phyloP scores from a whole-genome alignment of 805 yeast species.

The Nadsonia fulvescens region DNA sequence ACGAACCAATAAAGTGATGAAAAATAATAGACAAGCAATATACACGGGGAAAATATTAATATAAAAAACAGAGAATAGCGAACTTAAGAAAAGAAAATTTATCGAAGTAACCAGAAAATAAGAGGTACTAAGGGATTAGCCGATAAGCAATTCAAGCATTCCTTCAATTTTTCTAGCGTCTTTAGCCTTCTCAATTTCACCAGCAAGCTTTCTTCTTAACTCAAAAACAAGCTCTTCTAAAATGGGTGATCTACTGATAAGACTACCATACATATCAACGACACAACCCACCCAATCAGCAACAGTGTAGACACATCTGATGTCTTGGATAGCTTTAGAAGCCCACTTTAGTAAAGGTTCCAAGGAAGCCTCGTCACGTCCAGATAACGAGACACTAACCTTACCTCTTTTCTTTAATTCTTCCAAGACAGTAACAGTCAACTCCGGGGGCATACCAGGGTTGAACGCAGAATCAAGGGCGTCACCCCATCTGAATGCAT shows the following conservation, averaged over 20 bases:
- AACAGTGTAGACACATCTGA: slow-evolving; percentile 43
- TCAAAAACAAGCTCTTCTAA: slow-evolving; percentile 53
- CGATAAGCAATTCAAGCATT: slow-evolving; percentile 71
- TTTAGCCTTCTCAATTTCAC: slow-evolving; percentile 59
- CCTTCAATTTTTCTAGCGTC: slow-evolving; percentile 87
- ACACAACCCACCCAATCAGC: slow-evolving; percentile 53
- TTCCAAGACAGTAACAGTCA: slow-evolving; percentile 63
- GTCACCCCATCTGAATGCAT: slow-evolving; percentile 81
- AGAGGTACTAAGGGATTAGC: slow-evolving; percentile 1
- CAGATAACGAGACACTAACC: slow-evolving; percentile 57
- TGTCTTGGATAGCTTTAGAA: slow-evolving; percentile 55
- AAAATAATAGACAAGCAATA: not conserved
- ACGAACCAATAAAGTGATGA: not conserved
- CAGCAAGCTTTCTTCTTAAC: slow-evolving; percentile 35
- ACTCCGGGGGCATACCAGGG: slow-evolving; percentile 62
- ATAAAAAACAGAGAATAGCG: not conserved
- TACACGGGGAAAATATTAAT: slow-evolving; percentile 1
- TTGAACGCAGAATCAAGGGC: slow-evolving; percentile 78
- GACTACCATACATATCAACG: slow-evolving; percentile 57
- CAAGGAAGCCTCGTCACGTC: slow-evolving; percentile 70
- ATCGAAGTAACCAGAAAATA: slow-evolving; percentile 3
- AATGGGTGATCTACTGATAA: slow-evolving; percentile 57
- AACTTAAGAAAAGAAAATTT: slow-evolving; percentile 1
- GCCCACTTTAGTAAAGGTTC: slow-evolving; percentile 84
- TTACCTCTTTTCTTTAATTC: slow-evolving; percentile 84